Percentiles rank a stretch among this genome's conserved stretches.
These are phyloP conservation scores for Endocalyx cinctus DNA, from an alignment of 2,329 filamentous ascomycete genomes.

Conservation along the genomic window DNA sequence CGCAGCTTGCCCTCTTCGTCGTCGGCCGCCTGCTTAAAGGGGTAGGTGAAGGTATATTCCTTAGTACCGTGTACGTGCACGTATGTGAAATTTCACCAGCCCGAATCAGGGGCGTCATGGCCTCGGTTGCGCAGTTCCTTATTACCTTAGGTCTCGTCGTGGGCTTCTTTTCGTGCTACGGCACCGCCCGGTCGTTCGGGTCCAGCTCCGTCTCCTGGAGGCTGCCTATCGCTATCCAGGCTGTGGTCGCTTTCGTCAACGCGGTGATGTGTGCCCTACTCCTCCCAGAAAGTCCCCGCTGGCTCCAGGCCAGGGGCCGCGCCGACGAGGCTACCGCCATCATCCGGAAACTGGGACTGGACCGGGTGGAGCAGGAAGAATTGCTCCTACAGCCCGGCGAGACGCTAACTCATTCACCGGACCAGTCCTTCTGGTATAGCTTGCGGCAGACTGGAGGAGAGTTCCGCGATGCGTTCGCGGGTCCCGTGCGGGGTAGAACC, in stretches of 20 bases:
- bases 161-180: conserved; percentile 60
- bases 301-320: conserved; percentile 43
- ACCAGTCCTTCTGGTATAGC: conserved; percentile 24
- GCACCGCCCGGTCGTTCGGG: conserved; percentile 32
- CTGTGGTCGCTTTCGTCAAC: conserved; percentile 29
- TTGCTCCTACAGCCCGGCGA: conserved; percentile 17
- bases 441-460: conserved; percentile 24
- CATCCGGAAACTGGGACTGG: conserved; percentile 37
- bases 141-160: conserved; percentile 46
- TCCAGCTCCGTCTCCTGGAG: conserved; percentile 47
- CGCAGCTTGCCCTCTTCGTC: conserved; percentile 20
- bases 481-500: conserved; percentile 34
- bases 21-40: conserved; percentile 51
- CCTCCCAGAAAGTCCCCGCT: conserved; percentile 50
- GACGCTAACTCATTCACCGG: conserved; percentile 14
- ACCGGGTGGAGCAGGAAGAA: conserved; percentile 39
- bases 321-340: conserved; percentile 38
- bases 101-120: conserved; percentile 44
- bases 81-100: conserved; percentile 57
- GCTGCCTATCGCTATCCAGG: conserved; percentile 42
- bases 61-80: conserved; percentile 48
- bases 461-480: conserved; percentile 29
- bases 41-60: conserved; percentile 50
- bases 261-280: conserved; percentile 22
- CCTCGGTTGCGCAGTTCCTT: conserved; percentile 49